These are phyloP conservation scores for Cladosporium austrohemisphaericum DNA, from an alignment of 2,329 filamentous ascomycete genomes.

Conservation along the genomic window DNA sequence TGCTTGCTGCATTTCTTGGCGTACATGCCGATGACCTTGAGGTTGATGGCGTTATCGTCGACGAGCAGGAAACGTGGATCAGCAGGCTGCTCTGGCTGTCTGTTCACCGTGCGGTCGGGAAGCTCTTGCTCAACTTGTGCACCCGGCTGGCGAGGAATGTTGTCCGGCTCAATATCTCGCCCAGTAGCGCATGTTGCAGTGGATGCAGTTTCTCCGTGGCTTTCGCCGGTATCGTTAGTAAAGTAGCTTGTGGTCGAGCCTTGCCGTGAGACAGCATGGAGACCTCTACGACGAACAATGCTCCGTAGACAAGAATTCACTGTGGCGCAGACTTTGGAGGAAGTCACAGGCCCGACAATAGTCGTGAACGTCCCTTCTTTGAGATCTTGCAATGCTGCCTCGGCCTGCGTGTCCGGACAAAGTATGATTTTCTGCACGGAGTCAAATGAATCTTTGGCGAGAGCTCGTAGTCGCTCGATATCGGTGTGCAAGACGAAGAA, in stretches of 20 bases:
- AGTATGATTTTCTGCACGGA: not conserved
- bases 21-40: constrained; percentile 19
- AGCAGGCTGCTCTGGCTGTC: not conserved
- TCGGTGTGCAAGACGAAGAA: not conserved
- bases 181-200: not conserved
- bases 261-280: not conserved
- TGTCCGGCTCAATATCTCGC: not conserved
- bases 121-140: not conserved
- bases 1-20: constrained; percentile 31
- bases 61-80: constrained; percentile 20
- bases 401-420: constrained; percentile 3
- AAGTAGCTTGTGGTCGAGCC: not conserved
- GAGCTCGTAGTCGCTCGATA: not conserved
- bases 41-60: constrained; percentile 25
- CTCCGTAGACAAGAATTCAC: not conserved
- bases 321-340: constrained; percentile 1
- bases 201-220: not conserved
- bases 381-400: not conserved
- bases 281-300: not conserved
- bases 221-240: not conserved
- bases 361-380: not conserved
- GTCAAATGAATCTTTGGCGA: not conserved
- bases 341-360: constrained; percentile 4
- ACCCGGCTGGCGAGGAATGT: not conserved
- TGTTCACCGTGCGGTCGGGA: not conserved